These are phyloP conservation scores for Debaryomyces subglobosus DNA, from an alignment of 1,139 yeast species.

Conservation along the genomic window DNA sequence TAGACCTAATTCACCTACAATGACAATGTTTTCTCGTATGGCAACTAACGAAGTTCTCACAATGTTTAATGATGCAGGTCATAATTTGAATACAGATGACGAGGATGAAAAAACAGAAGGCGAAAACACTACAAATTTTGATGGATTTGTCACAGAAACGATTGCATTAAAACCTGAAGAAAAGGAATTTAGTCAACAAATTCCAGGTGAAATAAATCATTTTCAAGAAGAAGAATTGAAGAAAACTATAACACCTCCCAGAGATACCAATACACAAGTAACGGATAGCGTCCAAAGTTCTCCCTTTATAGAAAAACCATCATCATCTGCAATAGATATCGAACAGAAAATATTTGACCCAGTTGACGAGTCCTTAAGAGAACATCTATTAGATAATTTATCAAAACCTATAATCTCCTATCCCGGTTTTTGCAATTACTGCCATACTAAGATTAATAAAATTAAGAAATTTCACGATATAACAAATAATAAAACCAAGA, in stretches of 20 bases:
- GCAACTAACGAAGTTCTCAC: conserved; percentile 75
- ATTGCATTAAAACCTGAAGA: conserved; percentile 17
- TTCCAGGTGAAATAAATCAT: conserved; percentile 10
- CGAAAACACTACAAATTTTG: conserved; percentile 42
- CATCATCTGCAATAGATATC: conserved; percentile 10
- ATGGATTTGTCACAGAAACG: conserved; percentile 59
- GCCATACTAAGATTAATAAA: conserved; percentile 26
- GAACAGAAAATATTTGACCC: conserved; percentile 27
- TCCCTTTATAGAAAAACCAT: conserved; percentile 50
- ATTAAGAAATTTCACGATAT: conserved; percentile 34
- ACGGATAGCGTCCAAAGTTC: conserved; percentile 38
- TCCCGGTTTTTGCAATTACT: conserved; percentile 30
- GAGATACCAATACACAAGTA: conserved; percentile 27
- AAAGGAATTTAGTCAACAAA: background rate
- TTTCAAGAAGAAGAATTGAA: conserved; percentile 5
- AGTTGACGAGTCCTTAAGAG: conserved; percentile 27
- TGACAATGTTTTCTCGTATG: conserved; percentile 74
- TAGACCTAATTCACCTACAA: conserved; percentile 66
- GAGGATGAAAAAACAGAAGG: conserved; percentile 34
- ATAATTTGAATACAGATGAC: conserved; percentile 30
- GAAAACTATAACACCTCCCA: conserved; percentile 32
- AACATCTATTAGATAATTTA: conserved; percentile 26
- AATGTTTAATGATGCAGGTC: conserved; percentile 73
- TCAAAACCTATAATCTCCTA: conserved; percentile 30
- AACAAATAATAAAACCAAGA: conserved; percentile 37